phyloP scores from a whole-genome alignment of 345 rosid species.

The Angophora floribunda region DNA sequence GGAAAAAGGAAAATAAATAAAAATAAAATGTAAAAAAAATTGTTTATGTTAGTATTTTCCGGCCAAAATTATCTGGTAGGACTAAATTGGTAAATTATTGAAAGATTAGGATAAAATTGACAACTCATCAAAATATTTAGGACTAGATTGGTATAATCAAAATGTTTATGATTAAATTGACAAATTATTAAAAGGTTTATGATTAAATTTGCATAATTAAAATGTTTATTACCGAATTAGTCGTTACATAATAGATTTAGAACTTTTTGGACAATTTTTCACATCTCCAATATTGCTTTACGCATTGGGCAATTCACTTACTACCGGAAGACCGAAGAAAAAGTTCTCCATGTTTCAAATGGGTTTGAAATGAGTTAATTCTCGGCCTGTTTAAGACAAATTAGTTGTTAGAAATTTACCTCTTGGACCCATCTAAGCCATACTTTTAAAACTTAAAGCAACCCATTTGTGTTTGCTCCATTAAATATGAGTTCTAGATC shows the following conservation, averaged over 20 bases:
- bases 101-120: no score
- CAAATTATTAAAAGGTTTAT: rapidly evolving
- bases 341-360: background rate
- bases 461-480: background rate
- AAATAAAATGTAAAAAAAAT: no score
- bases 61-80: rapidly evolving
- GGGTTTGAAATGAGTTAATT: background rate
- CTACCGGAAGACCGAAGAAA: rapidly evolving
- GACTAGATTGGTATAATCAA: no score
- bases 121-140: no score
- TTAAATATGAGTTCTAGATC: no score
- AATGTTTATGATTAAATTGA: no score
- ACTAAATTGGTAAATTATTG: no score
- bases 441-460: background rate
- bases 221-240: no score
- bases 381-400: background rate
- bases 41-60: no score
- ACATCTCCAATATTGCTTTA: background rate
- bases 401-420: background rate
- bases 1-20: no score
- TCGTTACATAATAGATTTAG: rapidly evolving
- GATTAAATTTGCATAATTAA: rapidly evolving
- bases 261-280: no score
- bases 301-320: background rate
- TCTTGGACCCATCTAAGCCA: background rate